Conservation (phyloP, 164 flowering plant species). For the Hamamelis virginiana region DNA sequence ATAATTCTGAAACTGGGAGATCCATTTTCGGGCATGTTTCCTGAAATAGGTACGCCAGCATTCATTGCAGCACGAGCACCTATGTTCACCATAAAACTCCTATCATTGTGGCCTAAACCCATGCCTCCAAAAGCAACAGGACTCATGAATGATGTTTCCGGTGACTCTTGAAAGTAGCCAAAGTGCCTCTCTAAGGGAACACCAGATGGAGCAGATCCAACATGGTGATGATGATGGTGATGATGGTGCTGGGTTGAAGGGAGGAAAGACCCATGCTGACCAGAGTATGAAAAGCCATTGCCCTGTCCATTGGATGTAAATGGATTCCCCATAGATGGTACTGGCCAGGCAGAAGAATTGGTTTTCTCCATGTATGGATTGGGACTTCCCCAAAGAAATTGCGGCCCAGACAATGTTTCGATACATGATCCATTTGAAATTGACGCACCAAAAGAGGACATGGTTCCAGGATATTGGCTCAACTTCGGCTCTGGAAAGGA, state of each 20-base stretch:
- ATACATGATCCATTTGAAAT: constrained; percentile 57
- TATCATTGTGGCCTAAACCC: constrained; percentile 51
- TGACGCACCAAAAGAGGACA: constrained; percentile 56
- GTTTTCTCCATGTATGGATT: constrained; percentile 48
- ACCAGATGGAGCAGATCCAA: constrained; percentile 96
- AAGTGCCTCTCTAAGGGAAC: constrained; percentile 65
- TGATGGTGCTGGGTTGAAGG: constrained; percentile 37
- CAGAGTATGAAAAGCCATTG: constrained; percentile 49
- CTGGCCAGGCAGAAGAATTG: constrained; percentile 57
- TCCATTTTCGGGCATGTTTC: constrained; percentile 63
- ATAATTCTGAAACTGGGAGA: constrained; percentile 65
- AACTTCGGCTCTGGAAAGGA: constrained; percentile 65
- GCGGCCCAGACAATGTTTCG: constrained; percentile 78
- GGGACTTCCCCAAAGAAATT: constrained; percentile 95
- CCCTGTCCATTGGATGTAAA: constrained; percentile 53
- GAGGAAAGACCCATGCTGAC: constrained; percentile 40
- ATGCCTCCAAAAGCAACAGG: constrained; percentile 50
- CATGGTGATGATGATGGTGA: constrained; percentile 53
- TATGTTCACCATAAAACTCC: constrained; percentile 51
- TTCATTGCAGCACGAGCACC: constrained; percentile 45
- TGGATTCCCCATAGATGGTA: constrained; percentile 44
- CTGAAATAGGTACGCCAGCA: constrained; percentile 47
- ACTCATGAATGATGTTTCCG: constrained; percentile 55
- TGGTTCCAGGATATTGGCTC: constrained; percentile 43
- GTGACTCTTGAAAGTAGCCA: constrained; percentile 68